Conservation (phyloP, 192 early-diverging fungal species). For the Gryganskiella cystojenkinii region DNA sequence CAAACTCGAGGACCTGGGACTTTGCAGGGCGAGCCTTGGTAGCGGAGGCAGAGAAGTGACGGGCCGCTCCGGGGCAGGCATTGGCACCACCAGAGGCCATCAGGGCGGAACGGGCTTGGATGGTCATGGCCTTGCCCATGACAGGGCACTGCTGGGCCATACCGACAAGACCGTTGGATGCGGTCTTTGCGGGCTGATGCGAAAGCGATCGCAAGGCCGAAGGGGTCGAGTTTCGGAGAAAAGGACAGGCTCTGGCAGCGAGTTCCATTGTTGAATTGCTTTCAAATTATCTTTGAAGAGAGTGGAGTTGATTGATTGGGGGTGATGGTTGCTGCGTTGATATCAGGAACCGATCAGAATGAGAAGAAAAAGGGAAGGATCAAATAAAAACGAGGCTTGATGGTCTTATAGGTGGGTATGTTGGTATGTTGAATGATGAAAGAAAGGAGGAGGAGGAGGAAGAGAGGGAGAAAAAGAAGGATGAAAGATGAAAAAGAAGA, state of each 20-base stretch:
- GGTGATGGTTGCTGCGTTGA: background rate
- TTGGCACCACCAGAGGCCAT: conserved; percentile 69
- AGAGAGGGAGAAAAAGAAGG: background rate
- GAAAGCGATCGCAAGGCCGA: conserved; percentile 74
- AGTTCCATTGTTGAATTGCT: conserved; percentile 37
- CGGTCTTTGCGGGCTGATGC: conserved; percentile 36
- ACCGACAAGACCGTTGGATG: conserved; percentile 58
- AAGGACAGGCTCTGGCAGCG: conserved; percentile 74
- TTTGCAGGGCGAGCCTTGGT: conserved; percentile 42
- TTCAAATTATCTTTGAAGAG: background rate
- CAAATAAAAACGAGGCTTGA: background rate
- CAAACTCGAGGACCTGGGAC: conserved; percentile 48
- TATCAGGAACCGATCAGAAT: background rate
- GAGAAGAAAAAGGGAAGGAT: background rate
- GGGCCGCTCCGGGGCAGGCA: conserved; percentile 30
- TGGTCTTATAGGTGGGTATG: background rate
- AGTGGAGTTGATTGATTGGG: background rate
- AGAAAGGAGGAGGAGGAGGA: background rate
- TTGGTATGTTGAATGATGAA: background rate
- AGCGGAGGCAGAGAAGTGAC: conserved; percentile 53
- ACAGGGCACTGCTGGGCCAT: conserved; percentile 82
- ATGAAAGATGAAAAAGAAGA: background rate
- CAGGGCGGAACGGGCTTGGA: conserved; percentile 69
- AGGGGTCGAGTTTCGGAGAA: conserved; percentile 77
- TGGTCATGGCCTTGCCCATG: conserved; percentile 80